Base-by-base conservation (phyloP, 495 filamentous ascomycete species). In the Hypomontagnella submonticulosa region DNA sequence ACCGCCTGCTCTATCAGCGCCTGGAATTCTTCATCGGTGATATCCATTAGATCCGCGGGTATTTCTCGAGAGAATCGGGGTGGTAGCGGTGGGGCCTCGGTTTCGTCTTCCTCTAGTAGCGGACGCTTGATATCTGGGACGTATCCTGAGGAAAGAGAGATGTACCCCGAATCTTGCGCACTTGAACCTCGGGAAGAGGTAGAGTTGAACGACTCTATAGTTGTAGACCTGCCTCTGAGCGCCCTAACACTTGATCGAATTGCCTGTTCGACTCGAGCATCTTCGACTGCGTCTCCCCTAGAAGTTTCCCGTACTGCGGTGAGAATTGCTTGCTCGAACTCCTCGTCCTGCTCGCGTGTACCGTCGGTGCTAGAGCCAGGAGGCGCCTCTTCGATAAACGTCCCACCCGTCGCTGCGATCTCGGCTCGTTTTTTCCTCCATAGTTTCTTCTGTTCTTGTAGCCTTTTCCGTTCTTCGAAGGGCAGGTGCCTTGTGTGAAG, bases 241-340 rank as follows among this genome's bases (percentile, higher is more conserved):
- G 89, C 88, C 11, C 71, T 74, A 15, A 92, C 76, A 68, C 87
- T 90, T 2, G 89, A 87, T 16, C 89, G 77, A 42, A 93, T 88
- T 4, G 89, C 89, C 18, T 82, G 76, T 71, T 91, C 90, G 57
- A 93, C 80, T 57, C 82, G 78, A 34, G 78, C 79, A 62, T 92
- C 90, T 70, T 92, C 87, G n/a, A 83, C 79, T 0, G 76, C 62
- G 66, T 92, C 77, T 30, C 90, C 91, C 1, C 74, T 77, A 11
- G 90, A 91, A 5, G 89, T 92, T 67, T 88, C 83, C 13, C 75
- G 75, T 1, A 93, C 87, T 4, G 90, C 91, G 23, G 77, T 76
- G 37, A 80, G 80, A 63, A 94, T 92, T 1, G 90, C 90, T 15
- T 79, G 75, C 64, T 92, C 90, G 54, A 91, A 85, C 61, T 89